phyloP scores from a whole-genome alignment of 2,329 filamentous ascomycete genomes.

The Fusarium chlamydosporum region DNA sequence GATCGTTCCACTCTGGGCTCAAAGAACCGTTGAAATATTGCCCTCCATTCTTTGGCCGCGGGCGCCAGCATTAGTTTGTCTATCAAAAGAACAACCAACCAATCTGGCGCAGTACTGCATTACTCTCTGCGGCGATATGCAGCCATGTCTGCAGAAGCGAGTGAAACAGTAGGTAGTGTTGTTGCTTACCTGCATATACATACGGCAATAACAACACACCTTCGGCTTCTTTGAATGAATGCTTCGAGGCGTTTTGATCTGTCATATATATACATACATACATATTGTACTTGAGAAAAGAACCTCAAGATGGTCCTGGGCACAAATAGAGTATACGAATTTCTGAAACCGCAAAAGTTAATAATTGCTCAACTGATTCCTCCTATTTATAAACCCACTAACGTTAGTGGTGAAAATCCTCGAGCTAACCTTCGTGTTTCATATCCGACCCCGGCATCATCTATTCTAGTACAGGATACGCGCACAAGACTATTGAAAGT shows the following conservation, averaged over 20 bases:
- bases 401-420: conserved; percentile 29
- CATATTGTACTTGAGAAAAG: not conserved
- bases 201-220: conserved; percentile 3
- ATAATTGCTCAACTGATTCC: not conserved
- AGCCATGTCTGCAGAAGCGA: conserved; percentile 34
- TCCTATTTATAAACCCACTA: conserved; percentile 39
- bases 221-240: conserved; percentile 4
- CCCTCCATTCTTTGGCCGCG: conserved; percentile 22
- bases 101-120: conserved; percentile 25
- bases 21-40: conserved; percentile 13
- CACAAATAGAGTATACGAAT: conserved; percentile 1
- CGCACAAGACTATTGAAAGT: conserved; percentile 27
- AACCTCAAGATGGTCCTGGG: not conserved
- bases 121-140: conserved; percentile 26
- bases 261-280: conserved; percentile 29
- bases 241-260: conserved; percentile 12
- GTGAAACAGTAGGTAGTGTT: not conserved
- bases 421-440: conserved; percentile 33
- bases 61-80: conserved; percentile 28
- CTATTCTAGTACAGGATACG: conserved; percentile 24
- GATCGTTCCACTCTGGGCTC: conserved; percentile 5
- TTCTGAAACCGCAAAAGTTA: not conserved
- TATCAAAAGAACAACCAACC: conserved; percentile 22
- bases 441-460: conserved; percentile 25
- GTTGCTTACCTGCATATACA: conserved; percentile 21